These are phyloP conservation scores for Solanum appendiculatum DNA, from an alignment of 257 asterid genomes.

Conservation along the genomic window DNA sequence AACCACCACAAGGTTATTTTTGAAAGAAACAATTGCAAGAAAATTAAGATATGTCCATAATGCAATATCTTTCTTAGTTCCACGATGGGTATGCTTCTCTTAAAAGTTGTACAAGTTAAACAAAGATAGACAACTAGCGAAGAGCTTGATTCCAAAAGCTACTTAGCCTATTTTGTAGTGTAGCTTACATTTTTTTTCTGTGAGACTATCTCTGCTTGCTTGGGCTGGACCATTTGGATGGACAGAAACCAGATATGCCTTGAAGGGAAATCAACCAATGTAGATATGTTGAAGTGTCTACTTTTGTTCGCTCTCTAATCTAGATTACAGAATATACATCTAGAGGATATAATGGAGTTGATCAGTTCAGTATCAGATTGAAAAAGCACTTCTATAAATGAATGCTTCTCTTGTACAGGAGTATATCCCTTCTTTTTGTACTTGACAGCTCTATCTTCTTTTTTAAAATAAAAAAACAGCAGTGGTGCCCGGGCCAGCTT, in stretches of 20 bases:
- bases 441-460: background rate
- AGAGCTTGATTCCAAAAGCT: background rate
- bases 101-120: background rate
- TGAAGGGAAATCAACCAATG: background rate
- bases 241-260: background rate
- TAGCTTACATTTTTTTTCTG: background rate
- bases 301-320: background rate
- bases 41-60: background rate
- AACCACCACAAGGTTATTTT: background rate
- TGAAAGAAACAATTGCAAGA: background rate
- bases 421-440: background rate
- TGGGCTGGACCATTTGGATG: background rate
- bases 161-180: background rate
- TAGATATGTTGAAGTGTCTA: background rate
- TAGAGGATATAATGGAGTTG: background rate
- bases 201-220: background rate
- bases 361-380: no score
- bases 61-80: background rate
- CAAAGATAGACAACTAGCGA: background rate
- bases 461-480: background rate
- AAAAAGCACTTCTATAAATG: background rate
- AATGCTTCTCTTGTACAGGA: background rate
- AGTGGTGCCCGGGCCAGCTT: no score
- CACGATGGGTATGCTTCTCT: background rate
- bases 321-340: background rate